Evolutionary conservation across 2,329 filamentous ascomycete species (phyloP).

Genomic region (Dactylellina leptospora): DNA sequence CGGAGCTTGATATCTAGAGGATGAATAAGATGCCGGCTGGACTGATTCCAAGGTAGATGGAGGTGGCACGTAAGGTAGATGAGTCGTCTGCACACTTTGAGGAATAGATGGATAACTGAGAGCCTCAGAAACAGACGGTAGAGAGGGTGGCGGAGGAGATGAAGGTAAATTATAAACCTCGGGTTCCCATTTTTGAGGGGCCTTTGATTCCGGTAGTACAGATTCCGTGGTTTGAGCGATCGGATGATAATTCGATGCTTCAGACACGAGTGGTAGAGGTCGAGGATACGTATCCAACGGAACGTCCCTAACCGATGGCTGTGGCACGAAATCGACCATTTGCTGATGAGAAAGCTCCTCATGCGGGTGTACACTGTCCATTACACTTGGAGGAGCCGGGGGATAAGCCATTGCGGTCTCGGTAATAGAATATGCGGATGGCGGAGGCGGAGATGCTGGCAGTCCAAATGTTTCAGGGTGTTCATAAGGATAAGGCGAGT

Average conservation of each 20-base stretch:
- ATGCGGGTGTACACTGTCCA: slow-evolving; percentile 29
- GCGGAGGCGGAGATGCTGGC: slow-evolving; percentile 40
- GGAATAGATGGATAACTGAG: slow-evolving; percentile 32
- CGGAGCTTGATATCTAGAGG: slow-evolving; percentile 13
- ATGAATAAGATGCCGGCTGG: slow-evolving; percentile 7
- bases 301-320: too few relatives aligned
- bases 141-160: slow-evolving; percentile 42
- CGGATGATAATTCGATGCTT: not conserved
- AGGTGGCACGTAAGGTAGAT: not conserved
- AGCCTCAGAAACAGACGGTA: slow-evolving; percentile 35
- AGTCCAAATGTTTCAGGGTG: slow-evolving; percentile 30
- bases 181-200: slow-evolving; percentile 8
- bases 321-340: too few relatives aligned
- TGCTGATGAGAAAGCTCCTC: too few relatives aligned
- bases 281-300: not conserved
- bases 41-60: not conserved
- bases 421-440: slow-evolving; percentile 17
- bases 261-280: not conserved
- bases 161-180: slow-evolving; percentile 24
- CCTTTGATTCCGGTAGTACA: not conserved
- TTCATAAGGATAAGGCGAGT: slow-evolving; percentile 4
- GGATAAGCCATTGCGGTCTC: slow-evolving; percentile 21
- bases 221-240: not conserved
- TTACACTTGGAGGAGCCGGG: slow-evolving; percentile 30
- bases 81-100: slow-evolving; percentile 22